phyloP scores from a whole-genome alignment of 164 flowering plant species.

The Litsea cubeba region DNA sequence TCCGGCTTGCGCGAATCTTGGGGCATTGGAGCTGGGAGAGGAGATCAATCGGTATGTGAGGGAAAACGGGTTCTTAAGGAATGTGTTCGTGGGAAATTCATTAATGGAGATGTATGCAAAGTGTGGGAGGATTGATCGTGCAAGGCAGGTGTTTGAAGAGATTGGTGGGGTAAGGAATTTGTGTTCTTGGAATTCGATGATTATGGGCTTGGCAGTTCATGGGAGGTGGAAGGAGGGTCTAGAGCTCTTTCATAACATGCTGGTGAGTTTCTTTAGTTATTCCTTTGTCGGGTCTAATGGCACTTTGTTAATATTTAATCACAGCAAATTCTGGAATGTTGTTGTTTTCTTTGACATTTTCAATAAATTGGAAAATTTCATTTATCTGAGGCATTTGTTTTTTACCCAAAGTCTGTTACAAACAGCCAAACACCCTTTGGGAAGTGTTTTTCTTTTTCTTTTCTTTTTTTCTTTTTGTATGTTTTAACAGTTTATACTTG shows the following conservation, averaged over 20 bases:
- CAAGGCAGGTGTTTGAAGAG: conserved; percentile 53
- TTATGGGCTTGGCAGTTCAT: conserved; percentile 79
- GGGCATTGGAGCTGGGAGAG: conserved; percentile 73
- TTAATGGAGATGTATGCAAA: conserved; percentile 76
- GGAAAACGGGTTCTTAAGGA: conserved; percentile 42
- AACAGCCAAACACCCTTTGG: no score
- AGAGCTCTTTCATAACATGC: conserved; percentile 52
- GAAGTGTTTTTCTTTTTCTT: no score
- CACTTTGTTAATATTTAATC: background rate
- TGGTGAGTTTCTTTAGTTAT: conserved; percentile 30
- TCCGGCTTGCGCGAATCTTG: conserved; percentile 82
- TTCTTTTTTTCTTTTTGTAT: no score
- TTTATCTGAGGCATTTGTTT: no score
- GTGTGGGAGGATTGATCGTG: conserved; percentile 64
- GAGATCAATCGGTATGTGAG: conserved; percentile 61
- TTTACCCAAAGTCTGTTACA: no score
- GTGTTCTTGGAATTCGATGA: conserved; percentile 88
- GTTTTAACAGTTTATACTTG: background rate
- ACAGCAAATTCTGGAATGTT: background rate
- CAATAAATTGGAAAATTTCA: no score
- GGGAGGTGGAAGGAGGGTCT: conserved; percentile 59
- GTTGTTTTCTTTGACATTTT: no score
- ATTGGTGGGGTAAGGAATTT: conserved; percentile 43
- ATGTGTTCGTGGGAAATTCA: conserved; percentile 65
- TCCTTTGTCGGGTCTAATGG: background rate